Conservation (phyloP, 805 yeast genomes). For the Ogataea ganodermae region DNA sequence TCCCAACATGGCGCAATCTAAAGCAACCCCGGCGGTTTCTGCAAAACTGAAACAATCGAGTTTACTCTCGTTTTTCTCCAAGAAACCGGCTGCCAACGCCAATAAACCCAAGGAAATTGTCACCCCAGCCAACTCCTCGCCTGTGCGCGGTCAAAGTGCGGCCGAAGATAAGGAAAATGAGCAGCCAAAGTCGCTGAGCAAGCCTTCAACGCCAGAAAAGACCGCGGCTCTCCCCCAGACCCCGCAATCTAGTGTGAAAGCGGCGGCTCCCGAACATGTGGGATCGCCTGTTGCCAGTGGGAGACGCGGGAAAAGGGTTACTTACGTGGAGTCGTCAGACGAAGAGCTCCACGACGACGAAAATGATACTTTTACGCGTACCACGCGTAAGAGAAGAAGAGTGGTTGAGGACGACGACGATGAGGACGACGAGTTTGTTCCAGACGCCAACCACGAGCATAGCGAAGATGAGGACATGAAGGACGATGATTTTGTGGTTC, state of each 20-base stretch:
- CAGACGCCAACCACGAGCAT: slow-evolving; percentile 13
- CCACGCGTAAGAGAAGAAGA: slow-evolving; percentile 13
- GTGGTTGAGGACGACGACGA: slow-evolving; percentile 16
- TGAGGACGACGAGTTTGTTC: slow-evolving; percentile 21
- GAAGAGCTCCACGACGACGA: slow-evolving; percentile 17
- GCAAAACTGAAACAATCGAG: slow-evolving; percentile 29
- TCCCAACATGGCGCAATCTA: slow-evolving; percentile 2
- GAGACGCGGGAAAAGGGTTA: slow-evolving; percentile 20
- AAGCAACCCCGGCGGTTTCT: slow-evolving; percentile 1
- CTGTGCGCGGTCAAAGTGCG: slow-evolving; percentile 14
- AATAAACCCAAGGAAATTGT: slow-evolving; percentile 3
- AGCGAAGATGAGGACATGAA: slow-evolving; percentile 21
- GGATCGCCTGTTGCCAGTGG: slow-evolving; percentile 12
- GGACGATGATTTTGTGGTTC: slow-evolving; percentile 22
- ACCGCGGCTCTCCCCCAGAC: slow-evolving; percentile 5
- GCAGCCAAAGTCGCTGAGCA: background rate
- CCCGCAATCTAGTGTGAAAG: slow-evolving; percentile 12
- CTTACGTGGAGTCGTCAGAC: slow-evolving; percentile 19
- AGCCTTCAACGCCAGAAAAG: slow-evolving; percentile 4
- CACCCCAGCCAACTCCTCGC: slow-evolving; percentile 33
- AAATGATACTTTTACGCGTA: background rate
- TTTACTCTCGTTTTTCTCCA: slow-evolving; percentile 34
- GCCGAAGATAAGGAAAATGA: slow-evolving; percentile 14
- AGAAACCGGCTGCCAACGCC: slow-evolving; percentile 2
- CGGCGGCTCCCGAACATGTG: background rate